Base-by-base conservation (phyloP, 2,329 filamentous ascomycete species). In the Aureobasidium melanogenum region DNA sequence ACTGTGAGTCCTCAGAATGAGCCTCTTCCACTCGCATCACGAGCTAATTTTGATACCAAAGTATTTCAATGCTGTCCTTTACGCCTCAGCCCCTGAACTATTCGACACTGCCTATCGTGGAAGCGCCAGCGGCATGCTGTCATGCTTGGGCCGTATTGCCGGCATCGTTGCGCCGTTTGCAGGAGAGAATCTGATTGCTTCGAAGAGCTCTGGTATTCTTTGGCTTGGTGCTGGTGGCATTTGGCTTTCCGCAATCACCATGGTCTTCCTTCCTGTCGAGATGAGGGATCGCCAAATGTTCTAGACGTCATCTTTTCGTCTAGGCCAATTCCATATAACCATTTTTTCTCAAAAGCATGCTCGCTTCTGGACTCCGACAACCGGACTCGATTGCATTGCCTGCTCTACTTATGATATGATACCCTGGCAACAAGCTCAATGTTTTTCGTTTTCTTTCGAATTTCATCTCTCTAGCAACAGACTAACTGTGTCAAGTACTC, bases 131-230 rank as follows among this genome's bases (percentile, higher is more conserved):
- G 83, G 83, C 0, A 63, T 84, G 14, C 81, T 82, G 1, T 81
- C 79, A 63, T 85, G 84, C 66, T 84, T 81, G 80, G 83, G 83
- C 1, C 70, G 83, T 1, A 59, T 85, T 26, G 83, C 83, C 64
- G 79, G 80, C 10, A 84, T 85, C 47, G 76, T 85, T 17, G 81
- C 80, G 39, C 83, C 83, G 0, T 66, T 84, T 39, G 81, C 82
- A 58, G 81, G 80, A 43, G 55, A 32, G 22, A 58, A 10, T 43
- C 22, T 50, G 9, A 43, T 60, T 8, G 57, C 57, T 15, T 17
- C 3, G 4, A 22, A 52, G 6, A 60, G 57, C 19, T 38, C 44
- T 1, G 57, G 57, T 24, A 60, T 60, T 10, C 43, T 60, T n/a
- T 60, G 57, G 57, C 57, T 60, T 15, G 57, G 57, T 34, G 57